Base-by-base conservation (phyloP, 148 eudicot genomes). In the Rhododendron vialii region DNA sequence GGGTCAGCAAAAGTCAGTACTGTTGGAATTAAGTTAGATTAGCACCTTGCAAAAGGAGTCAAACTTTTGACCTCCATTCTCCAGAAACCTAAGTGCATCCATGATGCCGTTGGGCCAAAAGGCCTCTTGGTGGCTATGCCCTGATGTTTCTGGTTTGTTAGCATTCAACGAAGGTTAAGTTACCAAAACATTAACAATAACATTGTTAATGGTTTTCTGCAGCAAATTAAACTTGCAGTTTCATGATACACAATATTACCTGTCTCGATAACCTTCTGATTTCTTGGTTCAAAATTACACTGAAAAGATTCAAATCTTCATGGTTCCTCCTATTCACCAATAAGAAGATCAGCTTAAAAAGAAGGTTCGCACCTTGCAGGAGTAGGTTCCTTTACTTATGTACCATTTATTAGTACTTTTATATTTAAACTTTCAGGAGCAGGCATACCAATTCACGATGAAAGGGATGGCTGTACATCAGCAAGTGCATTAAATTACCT, bases 261-360 rank as follows among this genome's bases (percentile, higher is more conserved):
- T 96, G 98, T 88, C 90, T 87, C 80, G 99, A 94, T 80, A 96
- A 76, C 87, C 93, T 93, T 89, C 90, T 94, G 86, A 96, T 89
- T 90, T 96, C 98, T 92, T 93, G 98, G 89, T 96, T 95, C 85
- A 96, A 91, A 82, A 96, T 96, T 53, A 90, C 92, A 74, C 92
- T 93, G 85, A 95, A 90, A 82, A 95, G 97, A 91, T 94, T 92
- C 91, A 93, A 84, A 89, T 96, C 99, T 92, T 96, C 99, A 30
- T 92, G 90, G 91, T 89, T 95, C 90, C 98, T 96, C 95, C 99
- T 96, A 85, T 88, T 85, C 79, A 88, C 30, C 83, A 20, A 26
- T 18, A 80, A 81, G 35, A 65, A 74, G 65, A 74, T 47, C 55
- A 7, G 79, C 3, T 12, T 18, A 17, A 20, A 81, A 87, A 30